Evolutionary conservation across 1,284 basidiomycete genomes (phyloP), one percentile per base, ranked within the genome.

Genomic region (Malassezia caprae): DNA sequence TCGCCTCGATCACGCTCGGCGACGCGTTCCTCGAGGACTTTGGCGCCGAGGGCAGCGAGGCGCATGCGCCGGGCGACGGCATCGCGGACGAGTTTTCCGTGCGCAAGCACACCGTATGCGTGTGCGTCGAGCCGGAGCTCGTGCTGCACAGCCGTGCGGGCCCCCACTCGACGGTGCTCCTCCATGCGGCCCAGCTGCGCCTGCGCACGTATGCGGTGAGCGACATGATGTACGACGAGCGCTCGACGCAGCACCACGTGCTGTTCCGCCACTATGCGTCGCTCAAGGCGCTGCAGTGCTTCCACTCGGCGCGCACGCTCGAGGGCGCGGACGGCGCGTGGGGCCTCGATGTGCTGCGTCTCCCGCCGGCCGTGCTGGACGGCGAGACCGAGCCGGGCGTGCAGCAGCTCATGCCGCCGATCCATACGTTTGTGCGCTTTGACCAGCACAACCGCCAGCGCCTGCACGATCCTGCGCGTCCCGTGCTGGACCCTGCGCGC

Each of bases 121-220:
- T 93, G 23, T 80, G 96, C 15, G 78, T 94, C 56, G 91, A 91
- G 69, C 91, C 93, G 15, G 93, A 96, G 75, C 81, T 96, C 45
- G 83, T 91, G 3, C 77, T 96, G 26, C 80, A 82, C 32, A 86
- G 84, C 62, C 82, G 85, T 39, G 76, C 78, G 0, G 79, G 81
- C 40, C 75, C 79, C 21, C 81, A 84, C 49, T 81, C 84, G 1
- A 82, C 85, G 15, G 81, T 88, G 53, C 80, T 94, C 28, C 78
- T 96, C 8, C 84, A 88, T 11, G 86, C 90, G 19, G 82, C 87
- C 26, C 84, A 89, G 64, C 83, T 87, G 8, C 86, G 87, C 57
- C 77, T 91, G 60, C 86, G 87, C 73, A 82, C 82, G 17, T 93
- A 86, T 75, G 79, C 81, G 10, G 85, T 96, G 61, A 80, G 87